Evolutionary conservation across 129 eudicot genomes (phyloP), one percentile per base, ranked within the genome.

Genomic region (Rutidosis leptorrhynchoides): DNA sequence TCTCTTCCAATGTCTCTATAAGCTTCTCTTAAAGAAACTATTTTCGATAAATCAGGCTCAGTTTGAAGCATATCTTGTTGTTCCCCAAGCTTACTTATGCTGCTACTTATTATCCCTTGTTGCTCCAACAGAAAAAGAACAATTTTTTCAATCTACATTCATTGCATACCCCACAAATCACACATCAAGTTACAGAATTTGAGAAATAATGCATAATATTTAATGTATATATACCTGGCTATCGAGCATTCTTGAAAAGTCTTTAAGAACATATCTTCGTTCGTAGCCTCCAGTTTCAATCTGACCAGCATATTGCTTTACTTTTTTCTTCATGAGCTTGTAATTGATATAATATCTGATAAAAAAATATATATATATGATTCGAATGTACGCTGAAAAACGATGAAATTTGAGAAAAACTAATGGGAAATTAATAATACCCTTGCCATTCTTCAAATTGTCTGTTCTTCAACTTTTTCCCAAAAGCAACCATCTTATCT

Each of bases 401-500:
- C 19, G 24, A 15, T 30, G 30, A 42, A 5, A 70, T 24, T 1
- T 11, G 68, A 71, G 23, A 26, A 21, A 28, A 40, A 14, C 27
- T 51, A 14, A 17, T 11, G 55, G 21, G 14, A n/a, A 21, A 58
- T 30, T 48, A 19, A 51, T 63, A 28, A 48, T 83, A 90, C 95
- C 84, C 85, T 82, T 87, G 89, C 95, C 97, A 90, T 87, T 87
- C 95, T 87, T 82, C 92, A 21, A 84, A 75, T 69, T 87, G 93
- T 74, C 97, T 82, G 57, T 82, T 87, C 85, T 87, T 87, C 81
- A 90, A 74, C 89, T 84, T 90, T 62, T 90, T 87, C 79, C 97
- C 97, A 65, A 90, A 90, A 27, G 89, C 97, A 80, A 90, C 97
- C 97, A 90, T 87, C 76, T 82, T 64, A 90, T 87, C 76, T 82